Percentiles rank a stretch among this genome's conserved stretches.
These are phyloP conservation scores for Leucocoprinus leucothites DNA, from an alignment of 768 basidiomycete species.

Conservation along the genomic window DNA sequence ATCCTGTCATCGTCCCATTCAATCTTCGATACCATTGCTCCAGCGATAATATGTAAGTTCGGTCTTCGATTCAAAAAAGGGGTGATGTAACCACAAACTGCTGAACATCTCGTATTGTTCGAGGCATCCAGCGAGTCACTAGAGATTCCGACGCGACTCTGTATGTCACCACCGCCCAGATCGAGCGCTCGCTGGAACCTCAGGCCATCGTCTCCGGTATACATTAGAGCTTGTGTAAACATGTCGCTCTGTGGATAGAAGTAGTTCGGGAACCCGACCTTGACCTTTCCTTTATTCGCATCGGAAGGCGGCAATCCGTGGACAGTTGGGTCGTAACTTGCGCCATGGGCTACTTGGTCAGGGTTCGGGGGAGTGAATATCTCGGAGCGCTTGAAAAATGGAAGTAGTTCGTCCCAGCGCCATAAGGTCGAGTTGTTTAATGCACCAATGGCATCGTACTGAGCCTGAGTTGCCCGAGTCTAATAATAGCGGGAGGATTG, in stretches of 20 bases:
- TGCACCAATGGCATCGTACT: conserved; percentile 25
- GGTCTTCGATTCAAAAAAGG: conserved; percentile 22
- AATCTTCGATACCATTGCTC: conserved; percentile 51
- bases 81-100: conserved; percentile 28
- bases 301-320: conserved; percentile 21
- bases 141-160: conserved; percentile 25
- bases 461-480: conserved; percentile 29
- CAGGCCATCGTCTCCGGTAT: not conserved
- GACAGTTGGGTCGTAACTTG: conserved; percentile 18
- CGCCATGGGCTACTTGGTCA: conserved; percentile 24
- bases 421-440: conserved; percentile 24
- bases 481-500: conserved; percentile 4
- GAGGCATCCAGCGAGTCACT: conserved; percentile 26
- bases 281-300: conserved; percentile 21
- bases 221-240: conserved; percentile 21
- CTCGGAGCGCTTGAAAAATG: conserved; percentile 51
- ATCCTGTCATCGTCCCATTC: conserved; percentile 34
- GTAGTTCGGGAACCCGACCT: conserved; percentile 30
- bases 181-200: conserved; percentile 25
- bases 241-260: conserved; percentile 27
- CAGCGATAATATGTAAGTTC: conserved; percentile 57
- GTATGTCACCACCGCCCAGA: conserved; percentile 23
- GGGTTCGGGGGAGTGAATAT: conserved; percentile 47
- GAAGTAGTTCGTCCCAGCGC: conserved; percentile 41
- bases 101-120: conserved; percentile 30